Percentiles rank a stretch among this genome's conserved stretches.
Conservation (phyloP, 441 rosid species). For the Populus hybrid region DNA sequence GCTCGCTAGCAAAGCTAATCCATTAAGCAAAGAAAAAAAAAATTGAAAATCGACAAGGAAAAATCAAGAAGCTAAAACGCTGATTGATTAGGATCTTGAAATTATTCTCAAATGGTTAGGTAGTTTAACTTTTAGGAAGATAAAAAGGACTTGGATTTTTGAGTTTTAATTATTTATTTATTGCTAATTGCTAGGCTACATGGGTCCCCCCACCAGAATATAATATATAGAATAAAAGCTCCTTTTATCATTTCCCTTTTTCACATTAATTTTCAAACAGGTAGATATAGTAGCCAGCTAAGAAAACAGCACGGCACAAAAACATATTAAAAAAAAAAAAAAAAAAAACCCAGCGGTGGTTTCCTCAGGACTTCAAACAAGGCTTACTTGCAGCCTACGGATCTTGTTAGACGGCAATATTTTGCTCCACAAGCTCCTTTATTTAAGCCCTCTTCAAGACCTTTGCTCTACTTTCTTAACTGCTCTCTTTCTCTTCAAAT, state of each 20-base stretch:
- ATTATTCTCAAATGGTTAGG: slow-evolving; percentile 24
- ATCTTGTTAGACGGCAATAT: slow-evolving; percentile 29
- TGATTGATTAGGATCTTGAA: background rate
- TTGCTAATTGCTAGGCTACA: slow-evolving; percentile 2
- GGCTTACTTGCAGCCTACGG: slow-evolving; percentile 71
- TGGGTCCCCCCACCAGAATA: slow-evolving; percentile 23
- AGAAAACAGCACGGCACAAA: slow-evolving; percentile 13
- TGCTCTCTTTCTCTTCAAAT: slow-evolving; percentile 23
- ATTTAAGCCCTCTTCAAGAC: slow-evolving; percentile 44
- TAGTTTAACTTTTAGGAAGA: slow-evolving; percentile 16
- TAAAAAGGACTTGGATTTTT: slow-evolving; percentile 13
- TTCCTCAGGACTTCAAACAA: slow-evolving; percentile 33
- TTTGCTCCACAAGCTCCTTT: slow-evolving; percentile 37
- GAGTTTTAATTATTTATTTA: background rate
- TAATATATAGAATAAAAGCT: background rate
- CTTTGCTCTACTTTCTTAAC: slow-evolving; percentile 51
- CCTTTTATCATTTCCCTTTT: slow-evolving; percentile 18
- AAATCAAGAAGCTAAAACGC: background rate
- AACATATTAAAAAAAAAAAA: background rate
- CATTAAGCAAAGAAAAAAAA: background rate
- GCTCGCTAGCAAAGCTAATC: slow-evolving; percentile 1
- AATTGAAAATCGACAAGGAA: slow-evolving; percentile 1
- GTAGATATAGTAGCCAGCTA: slow-evolving; percentile 24
- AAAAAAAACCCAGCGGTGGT: slow-evolving; percentile 24
- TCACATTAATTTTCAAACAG: slow-evolving; percentile 35